Conservation (phyloP, 345 rosid species). For the Syzygium aromaticum region DNA sequence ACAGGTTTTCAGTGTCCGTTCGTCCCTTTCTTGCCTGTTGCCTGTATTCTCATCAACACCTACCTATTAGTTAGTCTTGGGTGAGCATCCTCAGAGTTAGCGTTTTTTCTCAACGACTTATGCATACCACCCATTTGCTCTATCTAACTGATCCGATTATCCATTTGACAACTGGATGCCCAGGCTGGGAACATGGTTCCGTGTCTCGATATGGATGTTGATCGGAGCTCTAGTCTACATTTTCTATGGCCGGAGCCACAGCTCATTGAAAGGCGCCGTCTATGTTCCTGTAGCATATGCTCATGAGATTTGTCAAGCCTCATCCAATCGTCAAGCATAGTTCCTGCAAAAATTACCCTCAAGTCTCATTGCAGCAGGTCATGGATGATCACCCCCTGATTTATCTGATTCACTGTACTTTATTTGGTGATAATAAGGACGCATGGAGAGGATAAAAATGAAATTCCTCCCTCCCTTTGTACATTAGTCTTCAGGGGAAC, state of each 20-base stretch:
- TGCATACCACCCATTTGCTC: background rate
- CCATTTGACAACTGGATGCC: background rate
- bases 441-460: background rate
- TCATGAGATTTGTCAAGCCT: slow-evolving; percentile 35
- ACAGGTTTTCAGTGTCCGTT: slow-evolving; percentile 88
- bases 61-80: slow-evolving; percentile 85
- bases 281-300: slow-evolving; percentile 56
- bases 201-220: slow-evolving; percentile 69
- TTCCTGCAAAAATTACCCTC: background rate
- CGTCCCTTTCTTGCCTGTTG: slow-evolving; percentile 84
- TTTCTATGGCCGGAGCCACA: slow-evolving; percentile 61
- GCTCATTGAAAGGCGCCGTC: slow-evolving; percentile 54
- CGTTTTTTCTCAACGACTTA: background rate
- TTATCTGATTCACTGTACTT: background rate
- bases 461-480: background rate
- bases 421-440: background rate
- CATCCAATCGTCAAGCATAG: background rate
- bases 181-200: slow-evolving; percentile 42
- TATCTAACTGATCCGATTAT: background rate
- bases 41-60: slow-evolving; percentile 75
- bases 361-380: background rate
- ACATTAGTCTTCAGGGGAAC: background rate
- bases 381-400: background rate
- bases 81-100: slow-evolving; percentile 28
- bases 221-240: slow-evolving; percentile 52